Percentiles rank a stretch among this genome's conserved stretches.
Evolutionary conservation across 2,329 filamentous ascomycete genomes (phyloP).

Genomic region (Epichloe baconii): DNA sequence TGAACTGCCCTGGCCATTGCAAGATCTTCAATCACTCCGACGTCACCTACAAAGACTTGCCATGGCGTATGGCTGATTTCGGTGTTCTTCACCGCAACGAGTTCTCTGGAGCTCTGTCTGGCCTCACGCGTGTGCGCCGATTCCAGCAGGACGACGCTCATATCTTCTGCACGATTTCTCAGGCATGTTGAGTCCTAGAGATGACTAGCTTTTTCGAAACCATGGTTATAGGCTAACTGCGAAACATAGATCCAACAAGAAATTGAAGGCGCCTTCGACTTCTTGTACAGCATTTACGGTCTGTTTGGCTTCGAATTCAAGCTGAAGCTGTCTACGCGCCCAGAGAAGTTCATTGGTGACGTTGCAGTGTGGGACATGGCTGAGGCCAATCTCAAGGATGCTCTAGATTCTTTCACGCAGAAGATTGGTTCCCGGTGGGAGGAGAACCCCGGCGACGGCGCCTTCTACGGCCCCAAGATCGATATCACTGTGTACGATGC

Average conservation of each 20-base stretch:
- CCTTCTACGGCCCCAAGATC: slow-evolving; percentile 98
- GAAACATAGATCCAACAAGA: slow-evolving; percentile 22
- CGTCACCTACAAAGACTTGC: slow-evolving; percentile 73
- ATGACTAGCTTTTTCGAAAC: no score
- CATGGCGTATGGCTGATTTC: slow-evolving; percentile 88
- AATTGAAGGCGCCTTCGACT: slow-evolving; percentile 76
- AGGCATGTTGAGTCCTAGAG: slow-evolving; percentile 12
- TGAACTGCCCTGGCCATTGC: slow-evolving; percentile 97
- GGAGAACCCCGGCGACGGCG: slow-evolving; percentile 86
- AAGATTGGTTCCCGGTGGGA: slow-evolving; percentile 60
- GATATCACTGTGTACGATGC: slow-evolving; percentile 91
- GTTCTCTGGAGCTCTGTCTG: slow-evolving; percentile 79
- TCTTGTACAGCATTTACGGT: slow-evolving; percentile 61
- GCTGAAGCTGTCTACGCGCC: slow-evolving; percentile 82
- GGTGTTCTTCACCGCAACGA: slow-evolving; percentile 93
- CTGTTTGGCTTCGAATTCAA: slow-evolving; percentile 62
- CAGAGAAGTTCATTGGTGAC: slow-evolving; percentile 79
- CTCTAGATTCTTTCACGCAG: slow-evolving; percentile 63
- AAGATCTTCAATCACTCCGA: slow-evolving; percentile 74
- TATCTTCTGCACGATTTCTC: slow-evolving; percentile 61
- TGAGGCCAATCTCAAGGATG: slow-evolving; percentile 65
- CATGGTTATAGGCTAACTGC: background rate
- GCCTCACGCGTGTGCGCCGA: slow-evolving; percentile 79
- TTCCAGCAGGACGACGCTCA: slow-evolving; percentile 97
- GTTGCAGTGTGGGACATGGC: slow-evolving; percentile 81